Base-by-base conservation (phyloP, 1,284 basidiomycete genomes). In the Porphyrellus sp. region DNA sequence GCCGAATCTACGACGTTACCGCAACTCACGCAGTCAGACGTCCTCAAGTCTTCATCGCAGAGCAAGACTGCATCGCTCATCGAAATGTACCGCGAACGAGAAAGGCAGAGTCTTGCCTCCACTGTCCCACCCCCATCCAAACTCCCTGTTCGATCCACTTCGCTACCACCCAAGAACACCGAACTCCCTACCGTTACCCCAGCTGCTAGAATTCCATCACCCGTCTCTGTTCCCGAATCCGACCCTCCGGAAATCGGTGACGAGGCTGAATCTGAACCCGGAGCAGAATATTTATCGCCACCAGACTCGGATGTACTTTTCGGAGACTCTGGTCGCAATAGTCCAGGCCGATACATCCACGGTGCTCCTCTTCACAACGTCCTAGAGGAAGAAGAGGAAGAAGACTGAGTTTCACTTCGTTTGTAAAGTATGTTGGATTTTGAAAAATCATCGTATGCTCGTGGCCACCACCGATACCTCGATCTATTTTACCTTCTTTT, bases 301-400 rank as follows among this genome's bases (percentile, higher is more conserved):
- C 63, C 60, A 1, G 55, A 71, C 6, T 59, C 63, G 0, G 53
- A 69, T 4, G 24, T 62, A n/a, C 59, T 74, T 16, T 73, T 72
- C 20, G 74, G n/a, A n/a, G n/a, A 84, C 53, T 62, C 78, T 52
- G 76, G 85, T 48, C 65, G 79, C 55, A 71, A 74, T 12, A 87
- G 84, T 62, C 90, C 91, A 7, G 80, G 74, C 34, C 80, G 90
- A 46, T 93, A 94, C 64, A 73, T 89, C 30, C 91, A 94, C 64
- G 92, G 92, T 31, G 89, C 89, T 24, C 91, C 92, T 24, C 74
- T 94, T 62, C 88, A 93, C 57, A 92, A 92, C 60, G 89, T 92
- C 28, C 27, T 89, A 46, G 90, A 92, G 65, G 89, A 91, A 62
- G 82, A 85, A 53, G 88, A 91, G 62, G 86, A 91, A 60, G 85